These are phyloP conservation scores for Vitis amurensis DNA, from an alignment of 164 flowering plant species.

Conservation along the genomic window DNA sequence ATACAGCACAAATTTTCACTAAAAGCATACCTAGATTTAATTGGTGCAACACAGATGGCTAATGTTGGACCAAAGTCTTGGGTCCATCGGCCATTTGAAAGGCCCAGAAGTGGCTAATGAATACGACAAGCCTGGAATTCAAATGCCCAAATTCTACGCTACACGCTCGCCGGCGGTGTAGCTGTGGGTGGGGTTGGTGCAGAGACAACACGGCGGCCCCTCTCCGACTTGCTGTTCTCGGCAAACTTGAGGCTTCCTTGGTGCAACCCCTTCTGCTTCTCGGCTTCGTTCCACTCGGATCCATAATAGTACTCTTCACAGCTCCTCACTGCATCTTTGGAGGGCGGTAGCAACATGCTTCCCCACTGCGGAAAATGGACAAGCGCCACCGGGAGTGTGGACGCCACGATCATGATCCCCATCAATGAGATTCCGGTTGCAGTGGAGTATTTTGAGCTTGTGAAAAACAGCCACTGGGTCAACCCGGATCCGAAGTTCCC, in stretches of 20 bases:
- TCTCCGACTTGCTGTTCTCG: constrained; percentile 31
- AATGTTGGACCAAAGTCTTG: too few relatives aligned
- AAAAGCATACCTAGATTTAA: too few relatives aligned
- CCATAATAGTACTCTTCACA: constrained; percentile 31
- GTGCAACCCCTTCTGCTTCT: constrained; percentile 31
- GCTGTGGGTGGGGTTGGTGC: constrained; percentile 3
- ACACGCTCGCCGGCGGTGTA: too few relatives aligned
- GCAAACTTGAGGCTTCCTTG: constrained; percentile 34
- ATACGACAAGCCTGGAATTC: too few relatives aligned
- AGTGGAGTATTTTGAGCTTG: constrained; percentile 21
- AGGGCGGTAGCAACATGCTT: constrained; percentile 31
- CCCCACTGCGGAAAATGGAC: constrained; percentile 44
- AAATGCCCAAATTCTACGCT: too few relatives aligned
- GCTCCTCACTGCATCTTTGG: constrained; percentile 9
- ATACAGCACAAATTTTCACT: too few relatives aligned
- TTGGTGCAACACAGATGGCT: too few relatives aligned
- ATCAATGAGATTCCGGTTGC: constrained; percentile 22
- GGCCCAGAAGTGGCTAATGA: too few relatives aligned
- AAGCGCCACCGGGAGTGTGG: constrained; percentile 25
- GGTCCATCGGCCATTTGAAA: too few relatives aligned
- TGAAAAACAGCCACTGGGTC: constrained; percentile 30
- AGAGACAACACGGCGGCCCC: constrained; percentile 26
- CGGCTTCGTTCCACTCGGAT: constrained; percentile 33
- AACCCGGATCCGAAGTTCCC: constrained; percentile 36
- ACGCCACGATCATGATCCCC: constrained; percentile 34